Base-by-base conservation (phyloP, 2,329 filamentous ascomycete genomes). In the Aspergillus intermedius region DNA sequence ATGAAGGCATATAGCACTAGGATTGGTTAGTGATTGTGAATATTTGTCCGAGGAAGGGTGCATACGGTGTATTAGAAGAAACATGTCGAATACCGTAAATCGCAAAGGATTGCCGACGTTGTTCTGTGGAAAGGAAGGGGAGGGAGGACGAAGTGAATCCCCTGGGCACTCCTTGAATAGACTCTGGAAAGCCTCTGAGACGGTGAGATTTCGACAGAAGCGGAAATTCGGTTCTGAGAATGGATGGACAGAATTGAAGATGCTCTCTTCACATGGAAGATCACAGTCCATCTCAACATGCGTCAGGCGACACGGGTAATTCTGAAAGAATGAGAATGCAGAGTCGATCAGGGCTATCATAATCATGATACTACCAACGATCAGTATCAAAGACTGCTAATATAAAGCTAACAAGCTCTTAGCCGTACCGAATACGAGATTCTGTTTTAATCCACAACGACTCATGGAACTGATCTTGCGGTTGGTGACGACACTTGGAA, bases 301-400 rank as follows among this genome's bases (percentile, higher is more conserved):
- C 0, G 62, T 62, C 9, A 74, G 50, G 5, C 71, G 70, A 39
- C 67, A 71, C 0, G 73, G 73, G 46, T 69, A 73, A 42, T 75
- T 74, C 34, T 70, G 66, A 49, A 67, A 75, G 50, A 75, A 74
- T 2, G 62, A 66, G 48, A 74, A 72, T 9, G 72, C 72, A 44
- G 66, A 72, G 53, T 75, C 73, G 8, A 75, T 57, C 3, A 72
- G 59, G 0, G 64, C 65, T n/a, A 75, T 65, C 3, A 68, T 61
- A 37, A 59, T 64, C 34, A 73, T 67, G 3, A 69, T 67, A 13
- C 71, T 74, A 25, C 3, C 25, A 30, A 30, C 9, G 9, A 12
- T 5, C 15, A 5, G 8, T 9, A 13, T 60, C 41, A 61, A 21
- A 13, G 7, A 8, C 15, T 5, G 6, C 10, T 4, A 3, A 8